Conservation (phyloP, 2,329 filamentous ascomycete species). For the Colletotrichum sp. region DNA sequence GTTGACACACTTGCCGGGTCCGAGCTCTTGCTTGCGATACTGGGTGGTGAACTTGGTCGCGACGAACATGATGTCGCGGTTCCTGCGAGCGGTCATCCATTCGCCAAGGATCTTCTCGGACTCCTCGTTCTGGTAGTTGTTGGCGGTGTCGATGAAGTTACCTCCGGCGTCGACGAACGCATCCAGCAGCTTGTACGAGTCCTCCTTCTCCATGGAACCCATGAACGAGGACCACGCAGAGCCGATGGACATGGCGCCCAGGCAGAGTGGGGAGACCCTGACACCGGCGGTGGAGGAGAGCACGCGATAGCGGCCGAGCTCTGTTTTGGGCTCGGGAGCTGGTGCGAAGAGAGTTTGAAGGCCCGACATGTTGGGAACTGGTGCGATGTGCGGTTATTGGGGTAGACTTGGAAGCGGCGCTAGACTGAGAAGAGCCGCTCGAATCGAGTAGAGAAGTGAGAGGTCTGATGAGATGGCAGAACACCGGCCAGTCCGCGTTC, state of each 20-base stretch:
- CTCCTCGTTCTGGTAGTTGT: conserved; percentile 62
- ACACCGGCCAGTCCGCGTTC: background rate
- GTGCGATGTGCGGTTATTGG: background rate
- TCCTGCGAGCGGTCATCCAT: conserved; percentile 55
- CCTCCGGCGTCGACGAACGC: conserved; percentile 62
- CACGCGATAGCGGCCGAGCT: conserved; percentile 57
- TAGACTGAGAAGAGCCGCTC: background rate
- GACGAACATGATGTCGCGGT: conserved; percentile 58
- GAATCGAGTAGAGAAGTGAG: background rate
- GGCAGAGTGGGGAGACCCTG: conserved; percentile 55
- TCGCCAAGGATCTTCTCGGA: conserved; percentile 64
- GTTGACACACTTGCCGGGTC: conserved; percentile 42
- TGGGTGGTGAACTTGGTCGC: conserved; percentile 62
- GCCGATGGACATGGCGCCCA: conserved; percentile 61
- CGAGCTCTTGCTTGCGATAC: conserved; percentile 43
- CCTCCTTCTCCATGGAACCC: conserved; percentile 59
- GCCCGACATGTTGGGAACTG: background rate
- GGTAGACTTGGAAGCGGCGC: background rate
- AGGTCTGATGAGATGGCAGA: background rate
- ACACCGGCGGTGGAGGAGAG: conserved; percentile 55
- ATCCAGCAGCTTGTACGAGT: conserved; percentile 62
- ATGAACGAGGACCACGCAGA: conserved; percentile 48
- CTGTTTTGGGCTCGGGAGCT: conserved; percentile 46
- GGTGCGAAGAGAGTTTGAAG: conserved; percentile 24
- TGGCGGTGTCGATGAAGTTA: conserved; percentile 72